Percentiles rank a stretch among this genome's conserved stretches.
These are phyloP conservation scores for Nemophila menziesii DNA, from an alignment of 257 asterid genomes.

Conservation along the genomic window DNA sequence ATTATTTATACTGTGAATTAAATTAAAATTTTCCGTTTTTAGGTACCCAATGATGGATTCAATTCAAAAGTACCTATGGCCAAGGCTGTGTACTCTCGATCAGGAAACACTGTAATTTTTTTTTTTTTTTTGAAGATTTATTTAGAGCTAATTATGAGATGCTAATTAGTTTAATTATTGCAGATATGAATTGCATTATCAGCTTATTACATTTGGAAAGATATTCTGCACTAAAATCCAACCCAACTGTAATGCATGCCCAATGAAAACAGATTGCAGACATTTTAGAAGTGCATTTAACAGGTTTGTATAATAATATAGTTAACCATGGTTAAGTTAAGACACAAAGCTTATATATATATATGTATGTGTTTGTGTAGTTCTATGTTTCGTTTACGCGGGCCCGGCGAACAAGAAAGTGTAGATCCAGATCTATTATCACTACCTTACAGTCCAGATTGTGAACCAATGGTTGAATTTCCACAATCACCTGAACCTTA, in stretches of 20 bases:
- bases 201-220: conserved; percentile 43
- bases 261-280: conserved; percentile 36
- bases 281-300: conserved; percentile 51
- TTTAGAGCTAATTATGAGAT: conserved; percentile 1
- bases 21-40: conserved; percentile 1
- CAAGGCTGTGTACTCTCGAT: conserved; percentile 21
- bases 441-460: not conserved
- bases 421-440: not conserved
- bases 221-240: conserved; percentile 37
- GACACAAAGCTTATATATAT: no score
- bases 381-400: conserved; percentile 22
- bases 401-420: conserved; percentile 14
- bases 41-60: conserved; percentile 41
- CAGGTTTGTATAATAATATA: conserved; percentile 26
- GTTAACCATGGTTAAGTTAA: no score
- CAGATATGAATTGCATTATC: conserved; percentile 50
- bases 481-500: conserved; percentile 36
- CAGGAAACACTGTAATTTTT: conserved; percentile 17
- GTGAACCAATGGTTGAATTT: conserved; percentile 38
- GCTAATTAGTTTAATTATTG: conserved; percentile 4
- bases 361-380: not conserved
- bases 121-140: conserved; percentile 2
- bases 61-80: conserved; percentile 52
- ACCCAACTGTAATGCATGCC: conserved; percentile 56
- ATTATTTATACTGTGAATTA: not conserved